Conservation (phyloP, 2,329 filamentous ascomycete species). For the Fusarium vanettenii region DNA sequence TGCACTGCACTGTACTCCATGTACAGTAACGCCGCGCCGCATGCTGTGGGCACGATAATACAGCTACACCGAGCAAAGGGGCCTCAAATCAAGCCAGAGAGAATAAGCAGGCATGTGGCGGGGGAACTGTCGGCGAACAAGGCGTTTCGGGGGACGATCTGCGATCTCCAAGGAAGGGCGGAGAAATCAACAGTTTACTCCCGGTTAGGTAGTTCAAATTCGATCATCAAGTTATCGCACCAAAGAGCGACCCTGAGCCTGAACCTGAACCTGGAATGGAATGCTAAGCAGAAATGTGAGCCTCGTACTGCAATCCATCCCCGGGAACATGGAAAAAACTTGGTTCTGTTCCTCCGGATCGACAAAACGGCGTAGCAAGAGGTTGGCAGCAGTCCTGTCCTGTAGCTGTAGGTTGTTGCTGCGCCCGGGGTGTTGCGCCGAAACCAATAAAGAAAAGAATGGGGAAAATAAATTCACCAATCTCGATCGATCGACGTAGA, state of each 20-base stretch:
- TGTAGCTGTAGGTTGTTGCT: not conserved
- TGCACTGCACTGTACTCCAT: not conserved
- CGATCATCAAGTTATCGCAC: conserved; percentile 2
- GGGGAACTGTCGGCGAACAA: conserved; percentile 33
- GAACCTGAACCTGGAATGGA: no score
- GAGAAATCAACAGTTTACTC: conserved; percentile 12
- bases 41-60: not conserved
- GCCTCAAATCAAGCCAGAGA: not conserved
- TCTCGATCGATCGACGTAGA: conserved; percentile 40
- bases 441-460: not conserved
- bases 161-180: conserved; percentile 2
- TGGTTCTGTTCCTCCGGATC: conserved; percentile 1
- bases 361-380: not conserved
- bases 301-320: not conserved
- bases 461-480: conserved; percentile 19
- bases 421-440: conserved; percentile 12
- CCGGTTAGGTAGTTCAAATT: conserved; percentile 10
- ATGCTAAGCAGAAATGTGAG: not conserved
- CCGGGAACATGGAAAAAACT: conserved; percentile 7
- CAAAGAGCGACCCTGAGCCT: not conserved
- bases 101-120: not conserved
- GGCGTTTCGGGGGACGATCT: conserved; percentile 34
- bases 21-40: not conserved
- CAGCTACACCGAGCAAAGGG: conserved; percentile 9
- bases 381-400: no score